These are phyloP conservation scores for Colletotrichum acutatum DNA, from an alignment of 2,329 filamentous ascomycete species.

Conservation along the genomic window DNA sequence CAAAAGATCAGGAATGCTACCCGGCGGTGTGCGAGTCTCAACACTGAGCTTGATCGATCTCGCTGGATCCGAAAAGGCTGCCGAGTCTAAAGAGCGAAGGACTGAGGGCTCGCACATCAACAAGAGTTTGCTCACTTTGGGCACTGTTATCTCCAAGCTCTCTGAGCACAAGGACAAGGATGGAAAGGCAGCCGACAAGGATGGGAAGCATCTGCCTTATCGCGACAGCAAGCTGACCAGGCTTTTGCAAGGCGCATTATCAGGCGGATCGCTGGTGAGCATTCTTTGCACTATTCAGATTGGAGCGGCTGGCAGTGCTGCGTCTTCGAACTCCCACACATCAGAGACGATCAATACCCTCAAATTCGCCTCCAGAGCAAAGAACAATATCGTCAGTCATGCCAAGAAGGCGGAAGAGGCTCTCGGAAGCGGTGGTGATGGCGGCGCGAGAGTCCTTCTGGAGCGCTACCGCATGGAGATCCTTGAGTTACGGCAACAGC, in stretches of 20 bases:
- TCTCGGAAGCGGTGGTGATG: conserved; percentile 81
- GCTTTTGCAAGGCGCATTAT: conserved; percentile 89
- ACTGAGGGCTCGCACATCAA: conserved; percentile 98
- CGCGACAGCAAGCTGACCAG: conserved; percentile 97
- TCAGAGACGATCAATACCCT: conserved; percentile 94
- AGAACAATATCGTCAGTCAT: conserved; percentile 98
- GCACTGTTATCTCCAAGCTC: conserved; percentile 93
- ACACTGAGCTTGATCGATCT: conserved; percentile 96
- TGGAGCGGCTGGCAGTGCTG: conserved; percentile 78
- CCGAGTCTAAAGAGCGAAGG: conserved; percentile 92
- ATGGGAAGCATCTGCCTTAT: conserved; percentile 93
- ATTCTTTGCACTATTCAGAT: conserved; percentile 97
- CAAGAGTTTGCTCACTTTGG: conserved; percentile 93
- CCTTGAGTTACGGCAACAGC: conserved; percentile 79
- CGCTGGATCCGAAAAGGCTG: conserved; percentile 94
- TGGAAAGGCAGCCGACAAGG: conserved; percentile 77
- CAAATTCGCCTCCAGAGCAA: conserved; percentile 95
- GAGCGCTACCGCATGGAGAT: conserved; percentile 97
- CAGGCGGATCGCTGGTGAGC: conserved; percentile 93
- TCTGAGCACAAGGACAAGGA: conserved; percentile 89
- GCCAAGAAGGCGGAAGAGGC: conserved; percentile 96
- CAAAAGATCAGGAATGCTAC: conserved; percentile 76
- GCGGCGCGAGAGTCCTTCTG: conserved; percentile 85
- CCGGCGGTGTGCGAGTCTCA: conserved; percentile 93
- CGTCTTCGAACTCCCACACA: conserved; percentile 78